Base-by-base conservation (phyloP, 306 rosid genomes). In the Elaeagnus macrophylla region DNA sequence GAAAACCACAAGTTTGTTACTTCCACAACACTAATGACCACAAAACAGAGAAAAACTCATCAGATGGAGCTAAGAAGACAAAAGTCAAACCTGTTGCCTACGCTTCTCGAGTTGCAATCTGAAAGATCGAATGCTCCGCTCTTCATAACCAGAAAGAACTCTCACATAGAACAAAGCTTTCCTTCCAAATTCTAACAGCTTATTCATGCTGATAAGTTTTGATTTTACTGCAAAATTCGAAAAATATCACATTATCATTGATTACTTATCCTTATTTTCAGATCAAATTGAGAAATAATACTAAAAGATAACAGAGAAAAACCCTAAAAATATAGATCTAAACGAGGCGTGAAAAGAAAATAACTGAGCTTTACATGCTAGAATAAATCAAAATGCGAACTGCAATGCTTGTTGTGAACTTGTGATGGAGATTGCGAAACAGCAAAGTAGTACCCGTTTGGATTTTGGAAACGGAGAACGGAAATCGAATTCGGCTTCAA, bases 91-190 rank as follows among this genome's bases (percentile, higher is more conserved):
- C 86, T 80, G 71, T 42, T 69, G 51, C 40, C 70, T 16, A 25
- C 68, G 86, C 59, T 70, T 62, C 67, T 91, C 93, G 69, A 84
- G 70, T 64, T 78, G 70, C 59, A 86, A 52, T 60, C 97, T 83
- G 51, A 56, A 67, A 10, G 76, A 37, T 20, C 93, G 83, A 64
- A 91, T 91, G 79, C 85, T 79, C 44, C 87, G 86, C 68, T 86
- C 83, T 78, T 91, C 97, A 58, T 82, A 86, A 51, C 97, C 96
- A 37, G 95, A 82, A 62, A 91, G 86, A 66, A 91, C 91, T 60
- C 76, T 69, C 6, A 50, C 89, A 67, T 84, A 91, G 69, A 82
- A 80, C 43, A 91, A 60, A 43, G 80, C 82, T 58, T 73, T 84
- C 71, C 84, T 77, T 49, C 96, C 97, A 43, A 76, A 76, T 41